phyloP scores from a whole-genome alignment of 176 grass and related monocot genomes.

The Guadua angustifolia region DNA sequence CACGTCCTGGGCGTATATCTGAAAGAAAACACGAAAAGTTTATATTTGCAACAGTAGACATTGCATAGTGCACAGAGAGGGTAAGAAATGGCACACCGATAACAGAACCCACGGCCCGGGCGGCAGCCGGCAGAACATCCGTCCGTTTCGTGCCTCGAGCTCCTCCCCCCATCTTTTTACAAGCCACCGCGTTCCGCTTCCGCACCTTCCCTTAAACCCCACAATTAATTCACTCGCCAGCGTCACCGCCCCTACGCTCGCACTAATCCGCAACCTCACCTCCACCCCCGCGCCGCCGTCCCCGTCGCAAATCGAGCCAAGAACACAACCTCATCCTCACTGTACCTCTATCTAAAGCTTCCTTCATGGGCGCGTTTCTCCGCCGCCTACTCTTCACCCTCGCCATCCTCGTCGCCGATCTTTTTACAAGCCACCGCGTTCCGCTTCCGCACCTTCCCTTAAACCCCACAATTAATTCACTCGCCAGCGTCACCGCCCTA shows the following conservation, averaged over 20 bases:
- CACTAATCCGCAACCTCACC: slow-evolving; percentile 11
- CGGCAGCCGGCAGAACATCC: slow-evolving; percentile 30
- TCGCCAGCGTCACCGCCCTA: not conserved
- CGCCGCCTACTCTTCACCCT: slow-evolving; percentile 11
- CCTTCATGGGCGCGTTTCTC: slow-evolving; percentile 41
- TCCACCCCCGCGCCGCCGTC: too few relatives aligned
- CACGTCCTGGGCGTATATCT: too few relatives aligned
- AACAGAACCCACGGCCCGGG: not conserved
- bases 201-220: slow-evolving; percentile 41
- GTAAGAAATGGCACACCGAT: not conserved
- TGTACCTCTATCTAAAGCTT: not conserved
- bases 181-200: too few relatives aligned
- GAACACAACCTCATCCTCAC: not conserved
- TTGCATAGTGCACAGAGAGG: too few relatives aligned
- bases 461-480: slow-evolving; percentile 53
- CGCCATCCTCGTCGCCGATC: slow-evolving; percentile 13
- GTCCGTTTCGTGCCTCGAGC: not conserved
- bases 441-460: not conserved
- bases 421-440: too few relatives aligned
- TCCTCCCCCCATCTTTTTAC: too few relatives aligned
- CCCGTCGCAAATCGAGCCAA: slow-evolving; percentile 36
- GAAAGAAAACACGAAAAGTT: too few relatives aligned
- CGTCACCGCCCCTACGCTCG: not conserved
- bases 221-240: slow-evolving; percentile 37
- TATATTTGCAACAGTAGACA: too few relatives aligned